Evolutionary conservation across 139 green algal species (phyloP).

Genomic region (Chlorella sp.): DNA sequence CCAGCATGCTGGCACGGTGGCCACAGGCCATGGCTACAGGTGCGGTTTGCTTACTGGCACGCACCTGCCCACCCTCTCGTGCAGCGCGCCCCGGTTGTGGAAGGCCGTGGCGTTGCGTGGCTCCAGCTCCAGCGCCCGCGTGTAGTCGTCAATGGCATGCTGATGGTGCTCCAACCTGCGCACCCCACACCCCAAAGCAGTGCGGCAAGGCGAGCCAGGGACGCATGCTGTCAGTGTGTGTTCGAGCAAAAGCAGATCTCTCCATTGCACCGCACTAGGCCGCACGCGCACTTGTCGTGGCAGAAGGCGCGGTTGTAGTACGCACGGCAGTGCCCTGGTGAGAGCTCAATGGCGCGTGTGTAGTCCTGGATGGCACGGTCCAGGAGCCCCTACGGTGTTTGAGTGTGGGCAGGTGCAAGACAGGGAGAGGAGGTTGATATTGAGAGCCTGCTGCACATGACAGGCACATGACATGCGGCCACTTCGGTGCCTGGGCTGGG

Average conservation of each 20-base stretch:
- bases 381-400: slow-evolving; percentile 61
- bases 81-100: slow-evolving; percentile 66
- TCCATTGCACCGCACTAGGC: not conserved
- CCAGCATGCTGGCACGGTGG: not conserved
- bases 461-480: too few species aligned
- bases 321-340: slow-evolving; percentile 65
- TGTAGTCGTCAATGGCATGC: slow-evolving; percentile 67
- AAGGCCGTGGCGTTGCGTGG: slow-evolving; percentile 43
- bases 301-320: slow-evolving; percentile 79
- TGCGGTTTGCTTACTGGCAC: not conserved
- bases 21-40: not conserved
- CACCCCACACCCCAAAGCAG: not conserved
- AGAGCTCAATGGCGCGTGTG: slow-evolving; percentile 58
- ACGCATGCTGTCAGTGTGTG: not conserved
- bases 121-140: slow-evolving; percentile 57
- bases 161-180: slow-evolving; percentile 33
- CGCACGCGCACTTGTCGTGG: slow-evolving; percentile 21
- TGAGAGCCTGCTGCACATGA: too few species aligned
- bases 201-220: not conserved
- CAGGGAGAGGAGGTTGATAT: too few species aligned
- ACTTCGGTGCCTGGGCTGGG: too few species aligned
- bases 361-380: slow-evolving; percentile 74
- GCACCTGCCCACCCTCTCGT: slow-evolving; percentile 54
- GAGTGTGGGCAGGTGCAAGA: too few species aligned
- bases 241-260: not conserved